phyloP scores from a whole-genome alignment of 2,329 filamentous ascomycete genomes.

The Coleophoma cylindrospora region DNA sequence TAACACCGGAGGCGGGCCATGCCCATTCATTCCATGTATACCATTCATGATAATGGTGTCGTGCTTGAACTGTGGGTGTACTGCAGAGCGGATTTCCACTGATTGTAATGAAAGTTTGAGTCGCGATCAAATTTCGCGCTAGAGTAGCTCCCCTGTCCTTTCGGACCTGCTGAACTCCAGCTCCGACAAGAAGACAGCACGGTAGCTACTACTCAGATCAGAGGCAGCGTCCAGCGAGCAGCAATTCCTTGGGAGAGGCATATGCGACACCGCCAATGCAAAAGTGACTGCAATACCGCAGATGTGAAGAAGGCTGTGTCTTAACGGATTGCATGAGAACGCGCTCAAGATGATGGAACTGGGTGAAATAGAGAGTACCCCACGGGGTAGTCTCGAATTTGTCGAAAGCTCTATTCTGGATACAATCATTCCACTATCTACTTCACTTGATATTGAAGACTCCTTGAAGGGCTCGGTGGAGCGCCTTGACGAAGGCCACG shows the following conservation, averaged over 20 bases:
- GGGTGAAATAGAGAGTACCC: constrained; percentile 26
- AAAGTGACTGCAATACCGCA: too few relatives aligned
- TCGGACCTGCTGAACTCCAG: constrained; percentile 3
- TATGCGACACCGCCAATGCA: too few relatives aligned
- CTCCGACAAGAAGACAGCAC: too few relatives aligned
- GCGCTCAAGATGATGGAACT: constrained; percentile 20
- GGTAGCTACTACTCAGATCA: too few relatives aligned
- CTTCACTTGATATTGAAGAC: constrained; percentile 48
- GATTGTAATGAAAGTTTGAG: not conserved
- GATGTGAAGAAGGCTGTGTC: too few relatives aligned
- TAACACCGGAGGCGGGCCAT: constrained; percentile 36
- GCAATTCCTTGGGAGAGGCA: too few relatives aligned
- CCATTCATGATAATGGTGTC: not conserved
- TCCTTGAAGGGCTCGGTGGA: constrained; percentile 38
- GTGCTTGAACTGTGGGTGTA: not conserved
- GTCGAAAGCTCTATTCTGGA: constrained; percentile 54
- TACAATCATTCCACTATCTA: constrained; percentile 55
- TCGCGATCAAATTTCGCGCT: too few relatives aligned
- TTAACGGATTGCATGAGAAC: too few relatives aligned
- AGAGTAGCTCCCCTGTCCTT: not conserved
- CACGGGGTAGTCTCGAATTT: constrained; percentile 38
- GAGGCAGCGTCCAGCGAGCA: too few relatives aligned
- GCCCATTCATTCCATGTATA: constrained; percentile 25
- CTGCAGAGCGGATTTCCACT: not conserved
- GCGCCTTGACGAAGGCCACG: constrained; percentile 27